A percentile compares a stretch with the other conserved stretches of the same genome.
These are phyloP conservation scores for Sextonia rubra DNA, from an alignment of 164 flowering plant species.

Conservation along the genomic window DNA sequence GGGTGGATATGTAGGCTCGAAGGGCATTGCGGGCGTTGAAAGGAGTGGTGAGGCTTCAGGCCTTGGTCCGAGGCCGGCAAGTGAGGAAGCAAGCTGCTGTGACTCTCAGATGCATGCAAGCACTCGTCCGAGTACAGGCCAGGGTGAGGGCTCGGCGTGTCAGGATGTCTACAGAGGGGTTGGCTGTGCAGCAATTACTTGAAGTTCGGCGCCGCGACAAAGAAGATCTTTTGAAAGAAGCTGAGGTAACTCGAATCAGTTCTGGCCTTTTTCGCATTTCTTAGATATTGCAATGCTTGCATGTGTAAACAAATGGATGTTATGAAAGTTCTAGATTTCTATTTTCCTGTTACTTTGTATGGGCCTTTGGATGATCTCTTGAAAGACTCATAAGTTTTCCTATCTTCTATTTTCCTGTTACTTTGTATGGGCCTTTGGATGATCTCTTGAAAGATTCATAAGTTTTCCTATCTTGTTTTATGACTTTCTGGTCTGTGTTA, in stretches of 20 bases:
- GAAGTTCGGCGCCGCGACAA: conserved; percentile 47
- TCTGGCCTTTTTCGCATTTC: not conserved
- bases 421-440: no score
- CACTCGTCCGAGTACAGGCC: conserved; percentile 87
- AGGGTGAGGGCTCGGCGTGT: conserved; percentile 86
- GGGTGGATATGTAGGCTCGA: conserved; percentile 51
- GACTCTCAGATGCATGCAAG: conserved; percentile 87
- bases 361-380: not conserved
- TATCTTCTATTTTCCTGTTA: no score
- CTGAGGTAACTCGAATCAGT: conserved; percentile 51
- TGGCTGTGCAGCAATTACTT: conserved; percentile 74
- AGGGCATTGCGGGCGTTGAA: conserved; percentile 76
- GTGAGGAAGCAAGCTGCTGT: conserved; percentile 93
- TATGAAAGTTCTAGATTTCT: not conserved
- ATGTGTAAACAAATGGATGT: no score
- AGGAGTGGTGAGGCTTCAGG: conserved; percentile 84
- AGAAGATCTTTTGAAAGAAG: conserved; percentile 61
- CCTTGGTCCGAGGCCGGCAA: conserved; percentile 73
- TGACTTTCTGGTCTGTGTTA: not conserved
- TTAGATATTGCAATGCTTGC: no score
- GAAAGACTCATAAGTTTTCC: no score
- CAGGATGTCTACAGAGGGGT: conserved; percentile 86
- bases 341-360: no score
- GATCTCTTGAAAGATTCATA: no score
- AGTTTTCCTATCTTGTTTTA: not conserved